These are phyloP conservation scores for Colletotrichum cuscutae DNA, from an alignment of 2,329 filamentous ascomycete genomes.

Conservation along the genomic window DNA sequence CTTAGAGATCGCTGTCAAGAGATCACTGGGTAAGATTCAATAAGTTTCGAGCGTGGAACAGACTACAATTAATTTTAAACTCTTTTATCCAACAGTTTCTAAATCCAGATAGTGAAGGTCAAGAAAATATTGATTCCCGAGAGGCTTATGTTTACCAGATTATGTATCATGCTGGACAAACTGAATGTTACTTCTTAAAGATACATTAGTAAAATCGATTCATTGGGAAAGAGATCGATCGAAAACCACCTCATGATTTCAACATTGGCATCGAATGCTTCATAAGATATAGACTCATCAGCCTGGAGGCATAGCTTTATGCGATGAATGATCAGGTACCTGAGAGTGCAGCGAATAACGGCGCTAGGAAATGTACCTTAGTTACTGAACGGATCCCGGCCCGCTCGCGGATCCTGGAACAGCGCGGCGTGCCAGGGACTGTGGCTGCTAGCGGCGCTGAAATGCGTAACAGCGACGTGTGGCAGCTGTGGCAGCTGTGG, in stretches of 20 bases:
- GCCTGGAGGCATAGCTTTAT: not conserved
- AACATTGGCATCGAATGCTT: not conserved
- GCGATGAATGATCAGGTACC: not conserved
- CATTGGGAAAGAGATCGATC: not conserved
- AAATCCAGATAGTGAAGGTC: not conserved
- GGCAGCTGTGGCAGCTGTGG: slow-evolving; percentile 3
- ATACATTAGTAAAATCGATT: too few relatives aligned
- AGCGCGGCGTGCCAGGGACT: not conserved
- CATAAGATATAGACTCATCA: not conserved
- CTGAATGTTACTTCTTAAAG: not conserved
- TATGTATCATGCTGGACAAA: not conserved
- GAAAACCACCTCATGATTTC: too few relatives aligned
- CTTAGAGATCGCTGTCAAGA: slow-evolving; percentile 48
- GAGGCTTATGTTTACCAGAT: not conserved
- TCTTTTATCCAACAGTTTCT: not conserved
- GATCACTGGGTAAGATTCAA: slow-evolving; percentile 11
- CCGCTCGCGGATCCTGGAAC: slow-evolving; percentile 24
- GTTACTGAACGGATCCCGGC: slow-evolving; percentile 9
- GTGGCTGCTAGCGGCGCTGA: not conserved
- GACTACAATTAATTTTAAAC: not conserved
- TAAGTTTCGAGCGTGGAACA: not conserved
- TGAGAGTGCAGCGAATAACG: not conserved
- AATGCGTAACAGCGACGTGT: slow-evolving; percentile 17
- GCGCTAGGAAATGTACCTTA: not conserved
- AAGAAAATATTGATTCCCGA: not conserved